phyloP scores from a whole-genome alignment of 2,329 filamentous ascomycete genomes.

The Ceratocystis lukuohia region DNA sequence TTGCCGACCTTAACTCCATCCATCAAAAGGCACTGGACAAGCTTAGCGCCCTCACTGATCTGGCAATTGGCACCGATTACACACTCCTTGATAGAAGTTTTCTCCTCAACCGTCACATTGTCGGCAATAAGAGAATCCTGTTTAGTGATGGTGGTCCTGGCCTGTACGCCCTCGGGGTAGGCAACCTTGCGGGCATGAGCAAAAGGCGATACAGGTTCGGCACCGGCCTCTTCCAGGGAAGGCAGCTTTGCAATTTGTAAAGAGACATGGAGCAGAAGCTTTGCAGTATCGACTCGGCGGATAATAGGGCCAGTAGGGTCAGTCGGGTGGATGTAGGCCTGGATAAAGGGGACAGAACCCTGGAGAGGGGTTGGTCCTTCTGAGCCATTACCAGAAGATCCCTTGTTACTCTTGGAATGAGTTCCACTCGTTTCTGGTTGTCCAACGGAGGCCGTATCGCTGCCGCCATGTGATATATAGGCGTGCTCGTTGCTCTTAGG shows the following conservation, averaged over 20 bases:
- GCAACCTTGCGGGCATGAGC: constrained; percentile 69
- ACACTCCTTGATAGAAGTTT: constrained; percentile 80
- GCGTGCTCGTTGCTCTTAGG: constrained; percentile 10
- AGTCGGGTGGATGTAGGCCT: constrained; percentile 68
- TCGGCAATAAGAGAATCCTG: constrained; percentile 73
- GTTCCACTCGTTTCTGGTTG: neutral
- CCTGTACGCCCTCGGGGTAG: constrained; percentile 68
- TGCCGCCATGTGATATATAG: constrained; percentile 14
- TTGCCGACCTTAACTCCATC: constrained; percentile 78
- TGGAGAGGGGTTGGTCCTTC: constrained; percentile 22
- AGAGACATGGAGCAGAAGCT: constrained; percentile 67
- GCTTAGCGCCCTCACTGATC: constrained; percentile 70
- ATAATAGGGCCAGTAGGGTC: constrained; percentile 48
- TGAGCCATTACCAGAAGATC: constrained; percentile 9
- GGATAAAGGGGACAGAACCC: constrained; percentile 50
- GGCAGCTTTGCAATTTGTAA: constrained; percentile 75
- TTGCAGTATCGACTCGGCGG: constrained; percentile 75
- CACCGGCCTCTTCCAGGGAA: constrained; percentile 50
- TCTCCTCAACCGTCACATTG: constrained; percentile 80
- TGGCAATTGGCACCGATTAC: constrained; percentile 80
- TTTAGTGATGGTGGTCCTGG: constrained; percentile 67
- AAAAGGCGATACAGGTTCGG: constrained; percentile 51
- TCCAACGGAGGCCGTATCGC: constrained; percentile 12
- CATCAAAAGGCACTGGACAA: constrained; percentile 85
- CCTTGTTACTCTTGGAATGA: neutral